These are phyloP conservation scores for Suillus subluteus DNA, from an alignment of 768 basidiomycete genomes.

Conservation along the genomic window DNA sequence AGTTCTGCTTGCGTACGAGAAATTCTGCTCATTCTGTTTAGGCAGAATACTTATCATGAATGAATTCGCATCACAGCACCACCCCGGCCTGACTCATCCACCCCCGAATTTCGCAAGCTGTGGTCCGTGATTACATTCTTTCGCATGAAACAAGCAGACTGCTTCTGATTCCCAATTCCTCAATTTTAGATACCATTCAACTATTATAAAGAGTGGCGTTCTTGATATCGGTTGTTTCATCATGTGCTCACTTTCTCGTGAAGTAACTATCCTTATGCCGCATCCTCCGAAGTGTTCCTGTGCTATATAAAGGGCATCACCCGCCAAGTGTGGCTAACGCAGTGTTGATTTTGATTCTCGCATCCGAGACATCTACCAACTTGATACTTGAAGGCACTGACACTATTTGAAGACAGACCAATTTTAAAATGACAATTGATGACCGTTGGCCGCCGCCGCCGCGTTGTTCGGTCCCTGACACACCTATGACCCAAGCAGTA, in stretches of 20 bases:
- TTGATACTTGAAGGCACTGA: not conserved
- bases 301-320: not conserved
- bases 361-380: not conserved
- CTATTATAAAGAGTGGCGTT: not conserved
- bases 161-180: constrained; percentile 6
- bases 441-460: not conserved
- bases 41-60: constrained; percentile 6
- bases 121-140: not conserved
- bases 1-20: constrained; percentile 5
- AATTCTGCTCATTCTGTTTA: no score
- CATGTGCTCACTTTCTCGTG: not conserved
- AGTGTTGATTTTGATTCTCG: constrained; percentile 4
- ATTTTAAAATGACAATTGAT: not conserved
- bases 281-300: not conserved
- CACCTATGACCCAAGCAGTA: not conserved
- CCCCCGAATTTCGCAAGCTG: not conserved
- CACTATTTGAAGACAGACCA: not conserved
- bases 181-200: not conserved
- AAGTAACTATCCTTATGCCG: not conserved
- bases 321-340: not conserved
- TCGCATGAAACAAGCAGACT: not conserved
- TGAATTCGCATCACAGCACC: not conserved
- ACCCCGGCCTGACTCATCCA: not conserved
- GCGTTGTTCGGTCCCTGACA: not conserved
- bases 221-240: constrained; percentile 1